These are phyloP conservation scores for Phyllosticta capitalensis DNA, from an alignment of 2,329 filamentous ascomycete genomes.

Conservation along the genomic window DNA sequence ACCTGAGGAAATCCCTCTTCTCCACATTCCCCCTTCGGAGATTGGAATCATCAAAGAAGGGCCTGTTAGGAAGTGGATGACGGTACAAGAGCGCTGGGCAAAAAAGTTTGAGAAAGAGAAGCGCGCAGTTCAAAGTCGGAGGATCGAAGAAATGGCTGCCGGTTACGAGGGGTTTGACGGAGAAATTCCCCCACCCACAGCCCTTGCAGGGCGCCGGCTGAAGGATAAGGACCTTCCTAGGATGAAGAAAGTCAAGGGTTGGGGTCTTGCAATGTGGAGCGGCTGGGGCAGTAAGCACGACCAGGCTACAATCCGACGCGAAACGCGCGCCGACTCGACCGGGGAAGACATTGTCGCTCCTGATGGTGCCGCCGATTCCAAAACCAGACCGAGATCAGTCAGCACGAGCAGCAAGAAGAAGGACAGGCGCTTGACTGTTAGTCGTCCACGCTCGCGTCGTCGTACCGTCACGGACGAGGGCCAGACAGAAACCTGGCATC, in stretches of 20 bases:
- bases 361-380: neutral
- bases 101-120: slow-evolving; percentile 59
- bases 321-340: slow-evolving; percentile 11
- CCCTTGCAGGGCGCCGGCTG: slow-evolving; percentile 62
- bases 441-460: slow-evolving; percentile 21
- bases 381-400: slow-evolving; percentile 3
- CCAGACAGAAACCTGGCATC: slow-evolving; percentile 14
- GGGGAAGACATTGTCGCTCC: neutral
- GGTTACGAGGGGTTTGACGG: slow-evolving; percentile 58
- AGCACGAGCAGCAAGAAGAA: slow-evolving; percentile 9
- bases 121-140: slow-evolving; percentile 60
- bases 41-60: slow-evolving; percentile 73
- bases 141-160: slow-evolving; percentile 60
- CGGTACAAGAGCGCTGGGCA: slow-evolving; percentile 64
- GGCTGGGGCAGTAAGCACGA: slow-evolving; percentile 87
- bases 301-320: slow-evolving; percentile 50
- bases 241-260: slow-evolving; percentile 53
- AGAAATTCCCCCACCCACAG: slow-evolving; percentile 74
- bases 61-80: slow-evolving; percentile 76
- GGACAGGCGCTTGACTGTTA: slow-evolving; percentile 3
- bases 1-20: slow-evolving; percentile 52
- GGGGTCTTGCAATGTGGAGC: slow-evolving; percentile 75
- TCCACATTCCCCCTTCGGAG: slow-evolving; percentile 54
- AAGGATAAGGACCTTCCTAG: slow-evolving; percentile 38
- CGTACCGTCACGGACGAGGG: slow-evolving; percentile 25